Evolutionary conservation across 192 early-diverging fungal species (phyloP).

Genomic region (Podila horticola): DNA sequence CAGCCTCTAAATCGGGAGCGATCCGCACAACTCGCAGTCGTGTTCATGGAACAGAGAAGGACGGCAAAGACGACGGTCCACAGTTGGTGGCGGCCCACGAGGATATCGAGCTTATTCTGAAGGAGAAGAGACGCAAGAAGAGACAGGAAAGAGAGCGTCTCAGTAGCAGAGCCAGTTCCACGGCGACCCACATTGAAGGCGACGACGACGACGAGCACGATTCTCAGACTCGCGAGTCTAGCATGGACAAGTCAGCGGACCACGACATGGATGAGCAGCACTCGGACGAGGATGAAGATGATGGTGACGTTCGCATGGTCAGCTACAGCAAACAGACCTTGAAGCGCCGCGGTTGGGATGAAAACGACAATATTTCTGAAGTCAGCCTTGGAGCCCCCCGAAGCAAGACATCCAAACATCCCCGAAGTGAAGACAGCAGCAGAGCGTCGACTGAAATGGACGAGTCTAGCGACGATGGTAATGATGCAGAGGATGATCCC

Average conservation of each 20-base stretch:
- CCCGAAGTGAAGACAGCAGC: constrained; percentile 1
- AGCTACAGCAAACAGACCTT: neutral
- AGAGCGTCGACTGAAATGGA: neutral
- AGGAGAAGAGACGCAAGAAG: constrained; percentile 3
- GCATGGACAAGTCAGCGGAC: neutral
- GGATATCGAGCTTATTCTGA: neutral
- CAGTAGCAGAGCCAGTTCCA: constrained; percentile 5
- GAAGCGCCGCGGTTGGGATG: neutral
- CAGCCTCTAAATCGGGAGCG: neutral
- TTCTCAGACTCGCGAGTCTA: neutral
- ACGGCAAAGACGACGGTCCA: constrained; percentile 1
- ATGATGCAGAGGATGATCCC: neutral
- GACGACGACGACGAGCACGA: constrained; percentile 13
- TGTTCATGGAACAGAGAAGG: constrained; percentile 7
- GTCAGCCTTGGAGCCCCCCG: too few species aligned
- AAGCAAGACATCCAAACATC: neutral
- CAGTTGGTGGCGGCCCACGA: neutral
- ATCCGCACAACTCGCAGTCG: constrained; percentile 29
- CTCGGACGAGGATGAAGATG: neutral
- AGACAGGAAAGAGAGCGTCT: neutral
- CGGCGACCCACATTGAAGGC: neutral
- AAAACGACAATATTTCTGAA: neutral
- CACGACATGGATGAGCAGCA: neutral
- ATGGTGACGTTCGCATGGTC: neutral
- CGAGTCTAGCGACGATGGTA: neutral